A percentile compares a stretch with the other conserved stretches of the same genome.
phyloP scores from a whole-genome alignment of 2,329 filamentous ascomycete species.

The Daldinia eschscholtzii region DNA sequence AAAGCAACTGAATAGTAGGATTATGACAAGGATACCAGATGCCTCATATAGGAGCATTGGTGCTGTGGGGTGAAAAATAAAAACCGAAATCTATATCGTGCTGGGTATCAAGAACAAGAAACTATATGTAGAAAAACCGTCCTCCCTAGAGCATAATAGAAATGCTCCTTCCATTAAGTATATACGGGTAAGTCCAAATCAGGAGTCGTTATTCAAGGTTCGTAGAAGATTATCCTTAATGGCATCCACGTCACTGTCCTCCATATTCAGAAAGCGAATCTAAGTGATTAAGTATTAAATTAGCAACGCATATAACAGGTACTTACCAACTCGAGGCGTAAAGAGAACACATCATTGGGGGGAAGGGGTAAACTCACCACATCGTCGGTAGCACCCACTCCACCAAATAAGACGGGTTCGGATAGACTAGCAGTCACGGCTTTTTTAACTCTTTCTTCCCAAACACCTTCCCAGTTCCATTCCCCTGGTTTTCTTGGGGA shows the following conservation, averaged over 20 bases:
- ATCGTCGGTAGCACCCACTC: constrained; percentile 72
- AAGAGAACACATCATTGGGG: background rate
- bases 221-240: constrained; percentile 70
- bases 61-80: constrained; percentile 10
- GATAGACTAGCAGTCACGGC: constrained; percentile 82
- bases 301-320: constrained; percentile 1
- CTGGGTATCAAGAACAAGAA: constrained; percentile 38
- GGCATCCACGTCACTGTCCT: constrained; percentile 68
- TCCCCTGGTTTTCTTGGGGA: constrained; percentile 74
- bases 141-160: constrained; percentile 7
- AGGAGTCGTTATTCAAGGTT: constrained; percentile 58
- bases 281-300: constrained; percentile 49
- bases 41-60: constrained; percentile 24
- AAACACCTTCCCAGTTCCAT: constrained; percentile 99
- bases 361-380: constrained; percentile 66
- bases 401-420: constrained; percentile 83
- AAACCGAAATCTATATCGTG: constrained; percentile 26
- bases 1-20: constrained; percentile 33
- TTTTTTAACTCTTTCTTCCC: constrained; percentile 88
- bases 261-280: constrained; percentile 77
- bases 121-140: constrained; percentile 16
- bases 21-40: constrained; percentile 37
- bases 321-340: constrained; percentile 4
- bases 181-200: constrained; percentile 37
- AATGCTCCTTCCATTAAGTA: constrained; percentile 35